A percentile compares a stretch with the other conserved stretches of the same genome.
Conservation (phyloP, 345 rosid genomes). For the Syzygium aqueum region DNA sequence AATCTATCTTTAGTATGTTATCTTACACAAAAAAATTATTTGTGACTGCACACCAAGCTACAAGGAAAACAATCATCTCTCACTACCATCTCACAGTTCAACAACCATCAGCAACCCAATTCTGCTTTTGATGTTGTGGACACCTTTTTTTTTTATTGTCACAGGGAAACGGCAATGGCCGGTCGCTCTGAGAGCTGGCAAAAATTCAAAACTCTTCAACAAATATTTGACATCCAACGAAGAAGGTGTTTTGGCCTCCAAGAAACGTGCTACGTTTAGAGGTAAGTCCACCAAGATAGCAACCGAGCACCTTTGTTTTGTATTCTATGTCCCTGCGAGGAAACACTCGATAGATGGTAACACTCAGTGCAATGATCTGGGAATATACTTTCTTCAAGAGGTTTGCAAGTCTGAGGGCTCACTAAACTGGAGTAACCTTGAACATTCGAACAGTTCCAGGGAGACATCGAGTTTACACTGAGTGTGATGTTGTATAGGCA, state of each 20-base stretch:
- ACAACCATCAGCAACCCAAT: conserved; percentile 15
- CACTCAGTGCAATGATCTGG: conserved; percentile 62
- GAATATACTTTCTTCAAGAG: conserved; percentile 43
- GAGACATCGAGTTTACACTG: conserved; percentile 27
- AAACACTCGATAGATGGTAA: conserved; percentile 35
- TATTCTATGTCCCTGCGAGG: conserved; percentile 23
- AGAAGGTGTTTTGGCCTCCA: neutral
- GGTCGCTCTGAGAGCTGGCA: conserved; percentile 12
- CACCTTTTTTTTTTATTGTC: neutral
- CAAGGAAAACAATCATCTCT: conserved; percentile 31
- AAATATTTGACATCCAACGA: neutral
- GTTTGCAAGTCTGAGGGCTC: conserved; percentile 64
- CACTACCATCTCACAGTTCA: neutral
- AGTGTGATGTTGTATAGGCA: conserved; percentile 69
- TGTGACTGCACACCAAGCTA: conserved; percentile 68
- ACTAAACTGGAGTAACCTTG: conserved; percentile 73
- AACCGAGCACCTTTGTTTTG: conserved; percentile 41
- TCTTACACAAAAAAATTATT: conserved; percentile 47
- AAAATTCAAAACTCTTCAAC: conserved; percentile 7
- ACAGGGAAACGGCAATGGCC: conserved; percentile 10
- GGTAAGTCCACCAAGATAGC: conserved; percentile 52
- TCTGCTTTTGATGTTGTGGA: conserved; percentile 11
- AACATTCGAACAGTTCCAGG: conserved; percentile 77
- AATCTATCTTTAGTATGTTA: neutral
- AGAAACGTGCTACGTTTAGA: neutral